Conservation (phyloP, 2,329 filamentous ascomycete species). For the Aspergillus transmontanensis region DNA sequence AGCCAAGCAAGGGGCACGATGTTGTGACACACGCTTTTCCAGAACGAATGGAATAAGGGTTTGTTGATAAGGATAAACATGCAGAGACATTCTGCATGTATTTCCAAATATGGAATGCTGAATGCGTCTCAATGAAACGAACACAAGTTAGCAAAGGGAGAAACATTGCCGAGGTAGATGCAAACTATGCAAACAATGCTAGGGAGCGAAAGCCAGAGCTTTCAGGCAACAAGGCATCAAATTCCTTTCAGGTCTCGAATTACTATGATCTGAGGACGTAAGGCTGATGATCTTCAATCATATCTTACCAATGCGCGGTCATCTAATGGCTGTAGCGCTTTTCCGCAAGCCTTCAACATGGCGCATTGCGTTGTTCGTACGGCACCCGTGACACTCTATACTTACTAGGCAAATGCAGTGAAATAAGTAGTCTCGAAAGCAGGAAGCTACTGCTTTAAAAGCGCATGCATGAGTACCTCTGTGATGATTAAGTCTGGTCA, state of each 20-base stretch:
- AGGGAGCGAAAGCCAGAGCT: background rate
- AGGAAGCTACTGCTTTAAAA: background rate
- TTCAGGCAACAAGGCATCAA: background rate
- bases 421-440: background rate
- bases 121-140: background rate
- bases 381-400: background rate
- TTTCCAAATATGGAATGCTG: slow-evolving; percentile 2
- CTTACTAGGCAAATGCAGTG: background rate
- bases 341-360: background rate
- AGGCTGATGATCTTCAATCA: background rate
- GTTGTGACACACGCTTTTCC: background rate
- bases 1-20: background rate
- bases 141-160: background rate
- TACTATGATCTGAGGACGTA: background rate
- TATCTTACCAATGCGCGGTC: background rate
- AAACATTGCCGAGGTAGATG: slow-evolving; percentile 1
- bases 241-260: background rate
- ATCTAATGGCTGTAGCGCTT: background rate
- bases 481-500: background rate
- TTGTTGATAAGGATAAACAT: background rate
- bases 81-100: background rate
- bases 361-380: background rate
- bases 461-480: background rate
- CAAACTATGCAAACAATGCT: background rate
- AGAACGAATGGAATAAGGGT: background rate